Base-by-base conservation (phyloP, 441 rosid species). In the Sinapis alba region DNA sequence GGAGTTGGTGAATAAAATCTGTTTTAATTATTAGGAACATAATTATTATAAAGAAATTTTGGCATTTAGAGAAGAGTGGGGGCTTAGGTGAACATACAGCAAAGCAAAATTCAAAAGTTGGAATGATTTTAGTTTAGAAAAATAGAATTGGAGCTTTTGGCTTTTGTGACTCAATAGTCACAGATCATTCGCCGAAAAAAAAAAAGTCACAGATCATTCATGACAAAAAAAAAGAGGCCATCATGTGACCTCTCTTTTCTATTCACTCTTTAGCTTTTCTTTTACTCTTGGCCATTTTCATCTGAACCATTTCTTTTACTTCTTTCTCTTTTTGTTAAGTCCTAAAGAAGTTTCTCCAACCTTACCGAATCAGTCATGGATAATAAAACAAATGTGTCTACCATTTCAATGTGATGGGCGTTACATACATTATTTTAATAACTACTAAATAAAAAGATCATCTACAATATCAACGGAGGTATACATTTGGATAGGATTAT, bases 141-240 rank as follows among this genome's bases (percentile, higher is more conserved):
- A 72, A 77, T 66, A 36, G 51, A 76, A 65, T 9, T 58, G 38
- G 6, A 16, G 62, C 47, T 71, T 72, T 72, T 71, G 50, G 51
- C 59, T 71, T 66, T 71, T 65, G 77, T 77, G 77, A 65, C 64
- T 77, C 80, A 72, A 36, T 50, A 66, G 68, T 77, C 77, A 77
- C 73, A 77, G 57, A 69, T 65, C 76, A 77, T 77, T 65, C 80
- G 60, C 66, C 66, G 73, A 72, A 62, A 34, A 59, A 77, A 36
- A 38, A 38, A 15, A 38, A 15, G 45, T 50, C 68, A 71, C n/a
- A n/a, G n/a, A n/a, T n/a, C n/a, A n/a, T n/a, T 65, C 80, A 77
- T 66, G 80, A 34, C 15, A 6, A 61, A n/a, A 8, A 34, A 38
- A 75, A 20, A 20, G 6, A 63, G 43, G 11, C 51, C 65, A 69